Evolutionary conservation across 768 basidiomycete genomes (phyloP).

Genomic region (Calocera cornea): DNA sequence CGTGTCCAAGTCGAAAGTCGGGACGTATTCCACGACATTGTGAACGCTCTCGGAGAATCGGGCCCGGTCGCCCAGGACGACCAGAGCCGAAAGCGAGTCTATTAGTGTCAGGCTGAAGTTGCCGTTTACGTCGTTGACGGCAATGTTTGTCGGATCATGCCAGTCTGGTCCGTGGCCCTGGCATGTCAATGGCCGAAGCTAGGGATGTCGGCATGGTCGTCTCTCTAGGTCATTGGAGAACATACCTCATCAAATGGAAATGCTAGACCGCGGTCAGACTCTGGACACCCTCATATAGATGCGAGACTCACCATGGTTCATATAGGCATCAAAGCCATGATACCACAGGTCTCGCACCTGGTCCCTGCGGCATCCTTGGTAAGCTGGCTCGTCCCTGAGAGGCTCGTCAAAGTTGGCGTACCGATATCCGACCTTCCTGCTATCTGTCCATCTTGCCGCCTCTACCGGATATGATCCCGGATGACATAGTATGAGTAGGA

Average conservation of each 20-base stretch:
- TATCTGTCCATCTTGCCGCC: slow-evolving; percentile 3
- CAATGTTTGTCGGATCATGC: slow-evolving; percentile 60
- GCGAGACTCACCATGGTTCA: slow-evolving; percentile 51
- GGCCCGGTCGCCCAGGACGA: slow-evolving; percentile 65
- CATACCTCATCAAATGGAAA: slow-evolving; percentile 74
- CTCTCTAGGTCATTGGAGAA: slow-evolving; percentile 7
- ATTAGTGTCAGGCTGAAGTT: slow-evolving; percentile 80
- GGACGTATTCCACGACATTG: slow-evolving; percentile 63
- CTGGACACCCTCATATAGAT: neutral
- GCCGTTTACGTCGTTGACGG: slow-evolving; percentile 82
- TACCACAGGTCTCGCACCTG: slow-evolving; percentile 69
- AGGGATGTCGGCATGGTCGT: slow-evolving; percentile 8
- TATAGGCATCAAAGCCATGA: slow-evolving; percentile 82
- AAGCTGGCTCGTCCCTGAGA: neutral
- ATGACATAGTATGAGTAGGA: neutral
- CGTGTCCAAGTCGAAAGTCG: slow-evolving; percentile 79
- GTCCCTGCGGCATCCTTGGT: slow-evolving; percentile 33
- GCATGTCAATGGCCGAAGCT: slow-evolving; percentile 86
- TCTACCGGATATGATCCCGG: neutral
- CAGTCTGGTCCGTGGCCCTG: slow-evolving; percentile 77
- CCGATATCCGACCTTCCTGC: neutral
- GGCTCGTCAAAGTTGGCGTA: neutral
- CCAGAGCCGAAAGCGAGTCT: slow-evolving; percentile 37
- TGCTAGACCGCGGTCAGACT: slow-evolving; percentile 33
- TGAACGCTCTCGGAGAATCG: slow-evolving; percentile 78